These are phyloP conservation scores for Sistotremastrum niveocremeum DNA, from an alignment of 768 basidiomycete species.

Conservation along the genomic window DNA sequence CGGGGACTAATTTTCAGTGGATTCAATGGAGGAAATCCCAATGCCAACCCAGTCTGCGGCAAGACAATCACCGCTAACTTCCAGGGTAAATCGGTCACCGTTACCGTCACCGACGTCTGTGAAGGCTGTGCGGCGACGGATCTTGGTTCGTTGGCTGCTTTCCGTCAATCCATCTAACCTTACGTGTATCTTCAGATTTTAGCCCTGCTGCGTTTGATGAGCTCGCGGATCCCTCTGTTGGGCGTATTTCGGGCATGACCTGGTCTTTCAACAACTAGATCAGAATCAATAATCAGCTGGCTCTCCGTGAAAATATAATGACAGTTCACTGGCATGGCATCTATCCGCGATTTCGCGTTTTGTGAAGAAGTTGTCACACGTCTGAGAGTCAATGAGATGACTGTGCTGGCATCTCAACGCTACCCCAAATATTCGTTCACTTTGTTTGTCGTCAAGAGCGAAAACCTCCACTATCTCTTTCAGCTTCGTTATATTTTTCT, in stretches of 20 bases:
- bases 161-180: too few species aligned
- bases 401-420: too few species aligned
- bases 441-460: too few species aligned
- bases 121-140: conserved; percentile 14
- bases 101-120: conserved; percentile 19
- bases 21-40: conserved; percentile 10
- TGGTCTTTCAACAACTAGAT: conserved; percentile 11
- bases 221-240: conserved; percentile 12
- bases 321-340: too few species aligned
- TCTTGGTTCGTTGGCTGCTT: conserved; percentile 3
- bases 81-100: conserved; percentile 14
- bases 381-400: too few species aligned
- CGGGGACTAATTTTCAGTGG: neutral
- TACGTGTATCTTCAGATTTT: conserved; percentile 5
- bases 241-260: conserved; percentile 13
- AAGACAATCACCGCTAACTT: conserved; percentile 13
- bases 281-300: neutral
- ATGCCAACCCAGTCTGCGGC: conserved; percentile 22
- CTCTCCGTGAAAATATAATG: too few species aligned
- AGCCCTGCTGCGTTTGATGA: conserved; percentile 16
- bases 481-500: too few species aligned
- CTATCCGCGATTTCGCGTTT: too few species aligned
- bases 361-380: too few species aligned
- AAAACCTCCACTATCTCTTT: too few species aligned
- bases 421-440: too few species aligned